Evolutionary conservation across 805 yeast genomes (phyloP), one percentile per base, ranked within the genome.

Genomic region (Naumovozyma castellii): DNA sequence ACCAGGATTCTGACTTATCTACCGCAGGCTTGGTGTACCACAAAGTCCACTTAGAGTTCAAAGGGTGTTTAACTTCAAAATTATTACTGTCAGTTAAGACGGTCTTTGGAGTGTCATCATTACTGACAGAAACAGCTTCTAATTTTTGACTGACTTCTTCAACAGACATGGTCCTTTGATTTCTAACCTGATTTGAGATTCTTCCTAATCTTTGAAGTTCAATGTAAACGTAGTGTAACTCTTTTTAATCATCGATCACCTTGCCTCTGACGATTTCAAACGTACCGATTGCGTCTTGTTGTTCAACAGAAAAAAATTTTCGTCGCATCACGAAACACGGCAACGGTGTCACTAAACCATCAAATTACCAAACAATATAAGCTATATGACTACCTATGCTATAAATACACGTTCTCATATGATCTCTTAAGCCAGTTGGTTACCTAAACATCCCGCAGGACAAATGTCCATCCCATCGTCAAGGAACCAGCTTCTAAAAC

Each of bases 1-100:
- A 75, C 97, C 97, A 90, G 55, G 85, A 78, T 67, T 86, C 95
- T 49, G 69, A 69, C 49, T 70, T 72, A 57, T 79, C 83, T 44
- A 78, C 76, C 45, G 85, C 80, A 45, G 98, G 97, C 69, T 87
- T 87, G 44, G 95, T 84, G 73, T 86, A 92, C 98, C 98, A 90
- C 58, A 90, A 75, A 17, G 97, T 86, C 97, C 96, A 90, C 65
- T 75, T 77, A 57, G 81, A 75, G 66, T 84, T 81, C 55, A 90
- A 78, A 38, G 97, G 96, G 64, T 92, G 98, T 47, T 67, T 67
- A 38, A 58, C 54, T 43, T 62, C 65, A 40, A 60, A 61, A 28
- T 59, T 51, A 33, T 48, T 46, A 30, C 43, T 43, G 35, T 50
- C 57, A 25, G 59, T 45, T 37, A 59, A 49, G 31, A 59, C 61